These are phyloP conservation scores for Euphorbia celastroides DNA, from an alignment of 441 rosid genomes.

Conservation along the genomic window DNA sequence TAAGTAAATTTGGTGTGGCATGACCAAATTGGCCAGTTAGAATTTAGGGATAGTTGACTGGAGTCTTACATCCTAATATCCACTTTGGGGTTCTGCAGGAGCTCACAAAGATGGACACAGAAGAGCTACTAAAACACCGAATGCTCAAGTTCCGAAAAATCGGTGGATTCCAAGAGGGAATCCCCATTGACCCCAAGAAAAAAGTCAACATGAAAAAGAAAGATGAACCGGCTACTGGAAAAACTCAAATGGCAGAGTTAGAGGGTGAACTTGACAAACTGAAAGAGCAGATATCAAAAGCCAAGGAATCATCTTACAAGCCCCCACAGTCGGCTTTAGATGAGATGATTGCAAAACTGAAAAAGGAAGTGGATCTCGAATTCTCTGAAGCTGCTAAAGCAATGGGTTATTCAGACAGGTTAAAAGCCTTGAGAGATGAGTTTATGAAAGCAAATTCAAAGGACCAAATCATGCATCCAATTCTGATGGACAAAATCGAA, in stretches of 20 bases:
- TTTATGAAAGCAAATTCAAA: constrained; percentile 41
- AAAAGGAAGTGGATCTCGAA: constrained; percentile 67
- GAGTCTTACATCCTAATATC: constrained; percentile 3
- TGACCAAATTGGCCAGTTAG: not conserved
- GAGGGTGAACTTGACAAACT: constrained; percentile 59
- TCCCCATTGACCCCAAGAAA: constrained; percentile 45
- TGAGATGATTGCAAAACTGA: constrained; percentile 63
- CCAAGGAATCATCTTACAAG: constrained; percentile 52
- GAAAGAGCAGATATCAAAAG: constrained; percentile 55
- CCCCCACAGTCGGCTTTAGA: constrained; percentile 44
- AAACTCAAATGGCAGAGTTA: constrained; percentile 35
- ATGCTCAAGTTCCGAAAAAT: constrained; percentile 65
- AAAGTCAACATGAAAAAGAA: constrained; percentile 70
- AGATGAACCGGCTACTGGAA: constrained; percentile 30
- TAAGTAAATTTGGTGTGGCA: not conserved
- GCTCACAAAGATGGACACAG: constrained; percentile 51
- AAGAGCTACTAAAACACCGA: constrained; percentile 55
- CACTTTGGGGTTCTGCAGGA: constrained; percentile 39
- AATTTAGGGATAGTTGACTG: not conserved
- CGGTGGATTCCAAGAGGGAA: constrained; percentile 58
- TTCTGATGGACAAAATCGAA: constrained; percentile 48
- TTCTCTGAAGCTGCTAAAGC: constrained; percentile 56
- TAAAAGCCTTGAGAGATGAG: constrained; percentile 40
- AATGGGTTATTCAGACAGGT: constrained; percentile 52
- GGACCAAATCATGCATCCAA: constrained; percentile 56